Percentiles rank a stretch among this genome's conserved stretches.
phyloP scores from a whole-genome alignment of 1,284 basidiomycete species.

The Coniferiporia weirii region DNA sequence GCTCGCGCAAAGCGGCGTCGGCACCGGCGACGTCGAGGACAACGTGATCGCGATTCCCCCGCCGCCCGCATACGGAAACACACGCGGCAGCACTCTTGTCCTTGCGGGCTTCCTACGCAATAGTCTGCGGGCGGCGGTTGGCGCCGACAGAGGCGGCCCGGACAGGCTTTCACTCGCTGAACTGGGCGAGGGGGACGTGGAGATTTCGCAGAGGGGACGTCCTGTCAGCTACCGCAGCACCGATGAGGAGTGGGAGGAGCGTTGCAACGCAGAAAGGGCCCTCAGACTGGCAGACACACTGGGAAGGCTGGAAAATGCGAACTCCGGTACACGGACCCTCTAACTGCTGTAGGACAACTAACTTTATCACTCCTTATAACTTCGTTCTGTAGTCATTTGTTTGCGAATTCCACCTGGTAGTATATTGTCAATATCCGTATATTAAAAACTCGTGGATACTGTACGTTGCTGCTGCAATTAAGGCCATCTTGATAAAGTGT shows the following conservation, averaged over 20 bases:
- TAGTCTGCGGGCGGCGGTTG: conserved; percentile 33
- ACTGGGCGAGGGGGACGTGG: too few relatives aligned
- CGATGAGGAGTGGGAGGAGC: conserved; percentile 54
- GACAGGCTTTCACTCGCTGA: conserved; percentile 18
- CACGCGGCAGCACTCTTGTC: conserved; percentile 60
- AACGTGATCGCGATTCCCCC: conserved; percentile 57
- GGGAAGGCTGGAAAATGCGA: conserved; percentile 37
- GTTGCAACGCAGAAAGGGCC: conserved; percentile 48
- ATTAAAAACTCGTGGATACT: background rate
- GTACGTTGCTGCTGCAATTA: background rate
- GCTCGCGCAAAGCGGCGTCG: conserved; percentile 58
- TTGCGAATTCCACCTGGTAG: background rate
- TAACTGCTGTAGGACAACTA: background rate
- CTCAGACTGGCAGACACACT: conserved; percentile 51
- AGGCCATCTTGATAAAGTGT: too few relatives aligned
- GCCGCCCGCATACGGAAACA: conserved; percentile 68
- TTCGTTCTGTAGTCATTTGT: background rate
- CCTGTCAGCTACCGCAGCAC: conserved; percentile 49
- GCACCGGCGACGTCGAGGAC: conserved; percentile 73
- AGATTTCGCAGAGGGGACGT: conserved; percentile 26
- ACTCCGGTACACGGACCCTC: background rate
- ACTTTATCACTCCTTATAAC: background rate
- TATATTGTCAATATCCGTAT: background rate
- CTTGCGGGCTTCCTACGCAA: conserved; percentile 49
- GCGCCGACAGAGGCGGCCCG: conserved; percentile 26